These are phyloP conservation scores for Annulohypoxylon bovei DNA, from an alignment of 495 filamentous ascomycete genomes.

Conservation along the genomic window DNA sequence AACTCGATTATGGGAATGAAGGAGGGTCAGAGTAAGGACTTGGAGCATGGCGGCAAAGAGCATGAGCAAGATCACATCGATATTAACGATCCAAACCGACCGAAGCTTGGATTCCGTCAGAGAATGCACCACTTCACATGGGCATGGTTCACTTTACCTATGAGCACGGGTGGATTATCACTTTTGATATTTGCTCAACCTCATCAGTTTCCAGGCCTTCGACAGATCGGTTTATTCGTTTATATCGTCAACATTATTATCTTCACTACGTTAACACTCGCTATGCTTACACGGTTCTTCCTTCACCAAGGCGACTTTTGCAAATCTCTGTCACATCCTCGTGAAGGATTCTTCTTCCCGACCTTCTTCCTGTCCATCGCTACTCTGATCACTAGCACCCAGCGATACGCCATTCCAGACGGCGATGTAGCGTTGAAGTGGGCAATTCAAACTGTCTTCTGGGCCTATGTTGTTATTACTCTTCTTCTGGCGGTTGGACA, in stretches of 20 bases:
- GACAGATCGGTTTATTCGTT: constrained; percentile 66
- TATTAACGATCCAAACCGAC: constrained; percentile 39
- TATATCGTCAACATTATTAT: constrained; percentile 71
- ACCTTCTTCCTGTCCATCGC: constrained; percentile 73
- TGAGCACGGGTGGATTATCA: constrained; percentile 73
- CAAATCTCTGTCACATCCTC: constrained; percentile 67
- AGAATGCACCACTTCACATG: constrained; percentile 73
- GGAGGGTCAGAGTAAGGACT: constrained; percentile 17
- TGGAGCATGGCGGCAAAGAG: constrained; percentile 25
- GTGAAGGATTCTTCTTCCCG: constrained; percentile 73
- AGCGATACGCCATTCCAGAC: constrained; percentile 65
- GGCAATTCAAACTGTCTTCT: constrained; percentile 59
- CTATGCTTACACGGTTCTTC: constrained; percentile 66
- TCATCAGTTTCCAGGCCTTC: constrained; percentile 67
- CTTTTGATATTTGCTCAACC: constrained; percentile 69
- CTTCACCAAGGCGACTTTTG: constrained; percentile 61
- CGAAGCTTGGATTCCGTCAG: constrained; percentile 48
- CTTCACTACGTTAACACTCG: constrained; percentile 61
- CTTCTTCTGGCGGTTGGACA: constrained; percentile 57
- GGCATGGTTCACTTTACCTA: constrained; percentile 72
- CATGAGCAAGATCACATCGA: constrained; percentile 25
- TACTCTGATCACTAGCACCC: constrained; percentile 68
- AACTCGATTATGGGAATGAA: constrained; percentile 32
- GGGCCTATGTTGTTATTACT: constrained; percentile 58
- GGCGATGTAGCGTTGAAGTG: constrained; percentile 51